phyloP scores from a whole-genome alignment of 176 grass and related monocot species.

The Cenchrus americanus region DNA sequence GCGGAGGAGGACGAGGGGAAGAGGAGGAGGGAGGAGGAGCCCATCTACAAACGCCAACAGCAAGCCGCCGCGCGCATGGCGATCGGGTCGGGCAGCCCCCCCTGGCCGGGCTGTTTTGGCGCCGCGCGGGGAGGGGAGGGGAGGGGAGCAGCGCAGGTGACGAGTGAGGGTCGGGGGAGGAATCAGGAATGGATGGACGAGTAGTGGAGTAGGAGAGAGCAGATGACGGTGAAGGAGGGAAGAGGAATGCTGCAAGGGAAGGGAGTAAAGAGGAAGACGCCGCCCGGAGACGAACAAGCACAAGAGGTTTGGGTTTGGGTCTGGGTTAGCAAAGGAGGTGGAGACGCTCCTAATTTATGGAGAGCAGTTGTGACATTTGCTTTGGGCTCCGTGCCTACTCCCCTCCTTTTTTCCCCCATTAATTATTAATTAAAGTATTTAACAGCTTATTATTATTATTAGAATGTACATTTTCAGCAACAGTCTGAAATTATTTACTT shows the following conservation, averaged over 20 bases:
- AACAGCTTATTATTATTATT: too few relatives aligned
- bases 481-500: too few relatives aligned
- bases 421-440: too few relatives aligned
- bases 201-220: too few relatives aligned
- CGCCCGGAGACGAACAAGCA: slow-evolving; percentile 38
- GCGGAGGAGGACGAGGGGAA: slow-evolving; percentile 64
- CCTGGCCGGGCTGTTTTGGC: neutral
- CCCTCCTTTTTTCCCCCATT: too few relatives aligned
- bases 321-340: neutral
- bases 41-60: slow-evolving; percentile 80
- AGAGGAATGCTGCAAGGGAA: neutral
- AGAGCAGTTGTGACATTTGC: too few relatives aligned
- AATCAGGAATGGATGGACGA: neutral
- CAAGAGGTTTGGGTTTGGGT: neutral
- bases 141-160: neutral
- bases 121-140: too few relatives aligned
- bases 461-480: too few relatives aligned
- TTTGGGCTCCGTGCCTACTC: neutral
- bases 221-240: too few relatives aligned
- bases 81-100: neutral
- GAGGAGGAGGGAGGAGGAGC: slow-evolving; percentile 70
- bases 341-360: neutral
- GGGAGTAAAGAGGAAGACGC: slow-evolving; percentile 45
- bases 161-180: neutral
- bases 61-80: slow-evolving; percentile 66